phyloP scores from a whole-genome alignment of 1,284 basidiomycete species.

The Rhodofomes roseus region DNA sequence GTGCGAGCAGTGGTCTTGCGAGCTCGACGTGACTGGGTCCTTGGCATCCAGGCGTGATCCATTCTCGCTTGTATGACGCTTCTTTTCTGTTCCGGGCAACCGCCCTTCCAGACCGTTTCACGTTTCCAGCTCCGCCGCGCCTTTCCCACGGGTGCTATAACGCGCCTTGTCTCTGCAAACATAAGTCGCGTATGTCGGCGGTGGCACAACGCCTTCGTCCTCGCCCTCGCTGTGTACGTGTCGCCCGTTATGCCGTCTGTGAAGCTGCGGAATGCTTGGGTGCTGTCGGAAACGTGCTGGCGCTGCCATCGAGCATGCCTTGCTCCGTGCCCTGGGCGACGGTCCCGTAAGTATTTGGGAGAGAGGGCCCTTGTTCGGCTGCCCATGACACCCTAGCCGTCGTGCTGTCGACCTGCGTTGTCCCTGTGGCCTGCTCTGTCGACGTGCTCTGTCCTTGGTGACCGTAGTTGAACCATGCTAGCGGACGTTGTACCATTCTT shows the following conservation, averaged over 20 bases:
- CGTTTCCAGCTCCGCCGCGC: neutral
- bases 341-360: neutral
- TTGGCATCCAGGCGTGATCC: constrained; percentile 9
- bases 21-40: neutral
- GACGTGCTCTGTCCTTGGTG: neutral
- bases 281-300: neutral
- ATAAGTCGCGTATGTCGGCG: neutral
- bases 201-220: no score
- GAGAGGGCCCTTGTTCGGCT: neutral
- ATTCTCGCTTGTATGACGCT: constrained; percentile 18
- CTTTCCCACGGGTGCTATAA: constrained; percentile 4
- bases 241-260: no score
- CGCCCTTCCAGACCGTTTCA: constrained; percentile 14
- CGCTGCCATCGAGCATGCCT: neutral
- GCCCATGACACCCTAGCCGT: neutral
- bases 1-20: neutral
- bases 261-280: neutral
- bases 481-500: constrained; percentile 38
- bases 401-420: neutral
- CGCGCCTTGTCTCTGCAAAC: constrained; percentile 1
- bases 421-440: neutral
- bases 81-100: constrained; percentile 23
- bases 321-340: neutral
- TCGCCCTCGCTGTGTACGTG: no score
- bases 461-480: constrained; percentile 24